phyloP scores from a whole-genome alignment of 192 early-diverging fungal species.

The Backusella australiensis region DNA sequence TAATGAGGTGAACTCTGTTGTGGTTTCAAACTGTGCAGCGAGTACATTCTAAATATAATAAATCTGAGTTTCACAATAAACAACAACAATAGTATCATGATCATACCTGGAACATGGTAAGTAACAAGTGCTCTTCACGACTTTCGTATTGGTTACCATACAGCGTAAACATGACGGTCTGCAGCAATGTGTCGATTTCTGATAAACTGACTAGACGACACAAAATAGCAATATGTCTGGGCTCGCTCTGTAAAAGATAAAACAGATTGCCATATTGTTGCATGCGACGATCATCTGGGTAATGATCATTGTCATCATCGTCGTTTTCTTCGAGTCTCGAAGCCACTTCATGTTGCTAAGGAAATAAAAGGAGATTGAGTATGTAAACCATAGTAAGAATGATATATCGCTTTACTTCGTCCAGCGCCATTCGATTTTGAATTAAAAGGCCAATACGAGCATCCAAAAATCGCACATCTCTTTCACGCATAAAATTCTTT shows the following conservation, averaged over 20 bases:
- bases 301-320: conserved; percentile 23
- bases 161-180: conserved; percentile 69
- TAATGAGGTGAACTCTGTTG: conserved; percentile 82
- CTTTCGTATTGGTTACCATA: conserved; percentile 96
- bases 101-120: conserved; percentile 91
- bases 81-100: too few relatives aligned
- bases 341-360: conserved; percentile 70
- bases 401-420: conserved; percentile 54
- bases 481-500: conserved; percentile 90
- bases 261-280: conserved; percentile 93
- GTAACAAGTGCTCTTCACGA: conserved; percentile 89
- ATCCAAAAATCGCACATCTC: conserved; percentile 90
- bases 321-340: conserved; percentile 65
- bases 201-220: conserved; percentile 76
- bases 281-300: conserved; percentile 74
- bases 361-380: not conserved
- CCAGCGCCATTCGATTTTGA: conserved; percentile 90
- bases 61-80: not conserved
- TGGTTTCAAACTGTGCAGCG: conserved; percentile 86
- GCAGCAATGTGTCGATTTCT: conserved; percentile 89
- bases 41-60: conserved; percentile 57
- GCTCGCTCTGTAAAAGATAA: conserved; percentile 86
- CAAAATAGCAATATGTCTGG: conserved; percentile 83
- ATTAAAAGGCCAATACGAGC: conserved; percentile 87
- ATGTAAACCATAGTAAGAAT: not conserved